Evolutionary conservation across 2,329 filamentous ascomycete species (phyloP).

Genomic region (Cercospora sp.): DNA sequence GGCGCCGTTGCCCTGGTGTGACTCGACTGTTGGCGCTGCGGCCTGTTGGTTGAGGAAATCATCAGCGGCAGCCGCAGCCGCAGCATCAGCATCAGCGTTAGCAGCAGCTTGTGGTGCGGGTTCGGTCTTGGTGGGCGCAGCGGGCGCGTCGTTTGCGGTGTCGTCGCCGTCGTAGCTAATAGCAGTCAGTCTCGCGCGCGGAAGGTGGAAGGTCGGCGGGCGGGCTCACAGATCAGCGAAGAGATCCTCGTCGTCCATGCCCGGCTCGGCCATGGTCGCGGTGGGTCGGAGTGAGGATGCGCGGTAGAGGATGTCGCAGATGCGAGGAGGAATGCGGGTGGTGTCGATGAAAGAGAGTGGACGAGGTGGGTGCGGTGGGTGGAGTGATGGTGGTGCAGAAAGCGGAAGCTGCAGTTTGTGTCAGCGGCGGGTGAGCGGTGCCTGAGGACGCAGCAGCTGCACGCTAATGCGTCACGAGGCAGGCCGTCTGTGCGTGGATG

Average conservation of each 20-base stretch:
- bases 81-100: conserved; percentile 14
- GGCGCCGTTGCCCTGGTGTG: conserved; percentile 27
- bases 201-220: neutral
- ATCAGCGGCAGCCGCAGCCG: conserved; percentile 14
- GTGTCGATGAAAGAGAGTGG: neutral
- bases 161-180: conserved; percentile 56
- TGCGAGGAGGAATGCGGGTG: neutral
- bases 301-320: conserved; percentile 20
- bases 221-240: conserved; percentile 83
- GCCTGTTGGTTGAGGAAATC: conserved; percentile 10
- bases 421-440: neutral
- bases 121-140: conserved; percentile 23
- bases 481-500: no score
- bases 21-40: conserved; percentile 21
- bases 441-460: neutral
- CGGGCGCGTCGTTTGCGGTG: conserved; percentile 51
- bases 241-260: conserved; percentile 81
- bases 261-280: conserved; percentile 73
- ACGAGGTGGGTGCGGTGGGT: neutral
- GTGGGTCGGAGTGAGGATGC: neutral
- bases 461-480: conserved; percentile 2
- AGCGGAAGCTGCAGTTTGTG: conserved; percentile 3
- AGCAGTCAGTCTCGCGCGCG: conserved; percentile 15
- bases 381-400: neutral
- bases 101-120: conserved; percentile 20